Percentiles rank a stretch among this genome's conserved stretches.
phyloP scores from a whole-genome alignment of 441 rosid species.

The Hypseocharis bilobata region DNA sequence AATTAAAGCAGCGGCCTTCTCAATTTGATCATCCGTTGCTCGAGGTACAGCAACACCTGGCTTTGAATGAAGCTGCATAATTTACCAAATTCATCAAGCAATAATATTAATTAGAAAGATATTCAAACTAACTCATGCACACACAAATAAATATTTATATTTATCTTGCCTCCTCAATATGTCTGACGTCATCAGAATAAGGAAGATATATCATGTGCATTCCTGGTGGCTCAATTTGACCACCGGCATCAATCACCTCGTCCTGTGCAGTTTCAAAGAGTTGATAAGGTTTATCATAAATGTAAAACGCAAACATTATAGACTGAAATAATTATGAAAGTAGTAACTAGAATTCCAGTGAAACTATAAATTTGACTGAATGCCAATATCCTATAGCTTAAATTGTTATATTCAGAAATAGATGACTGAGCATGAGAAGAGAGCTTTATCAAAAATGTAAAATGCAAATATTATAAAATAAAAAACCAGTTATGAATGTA shows the following conservation, averaged over 20 bases:
- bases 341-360: not conserved
- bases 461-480: constrained; percentile 5
- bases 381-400: not conserved
- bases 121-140: constrained; percentile 17
- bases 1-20: constrained; percentile 57
- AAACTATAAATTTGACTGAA: not conserved
- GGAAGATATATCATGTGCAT: constrained; percentile 95
- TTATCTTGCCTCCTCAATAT: constrained; percentile 60
- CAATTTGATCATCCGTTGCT: constrained; percentile 65
- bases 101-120: constrained; percentile 15
- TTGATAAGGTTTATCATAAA: constrained; percentile 2
- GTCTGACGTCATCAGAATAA: constrained; percentile 74
- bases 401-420: constrained; percentile 1
- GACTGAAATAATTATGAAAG: constrained; percentile 1
- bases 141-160: not conserved
- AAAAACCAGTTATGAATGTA: constrained; percentile 2
- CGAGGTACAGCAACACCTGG: constrained; percentile 40
- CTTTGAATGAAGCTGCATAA: constrained; percentile 46
- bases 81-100: constrained; percentile 18
- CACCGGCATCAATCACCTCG: constrained; percentile 57
- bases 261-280: constrained; percentile 44
- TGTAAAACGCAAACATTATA: constrained; percentile 9
- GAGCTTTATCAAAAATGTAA: constrained; percentile 5
- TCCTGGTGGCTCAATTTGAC: constrained; percentile 92
- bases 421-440: not conserved